Evolutionary conservation across 495 filamentous ascomycete genomes (phyloP), one percentile per base, ranked within the genome.

Genomic region (Cercophora newfieldiana): DNA sequence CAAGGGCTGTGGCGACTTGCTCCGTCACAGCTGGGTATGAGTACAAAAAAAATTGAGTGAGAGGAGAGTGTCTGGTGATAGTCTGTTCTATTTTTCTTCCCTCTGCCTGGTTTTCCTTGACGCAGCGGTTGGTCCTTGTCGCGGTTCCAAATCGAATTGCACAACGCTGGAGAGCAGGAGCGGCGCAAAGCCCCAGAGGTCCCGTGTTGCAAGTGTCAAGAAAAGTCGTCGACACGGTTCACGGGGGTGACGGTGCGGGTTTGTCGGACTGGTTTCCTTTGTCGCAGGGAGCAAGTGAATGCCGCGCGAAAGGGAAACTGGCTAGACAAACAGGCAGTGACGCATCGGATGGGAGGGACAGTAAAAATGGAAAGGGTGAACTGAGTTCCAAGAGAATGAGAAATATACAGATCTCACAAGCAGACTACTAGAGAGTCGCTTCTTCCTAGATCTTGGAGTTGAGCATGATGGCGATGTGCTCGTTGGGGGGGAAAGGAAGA

Each of bases 201-300:
- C 18, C 61, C 61, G 61, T 28, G 29, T 56, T 54, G 26, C 55
- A 50, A 54, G 21, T n/a, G n/a, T n/a, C n/a, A 24, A 19, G 19
- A 30, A 31, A 1, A 50, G n/a, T 12, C 26, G 48, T 49, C 16
- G 44, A 44, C 37, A 44, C 25, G 50, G 24, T 19, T 33, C 29
- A 51, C 49, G 60, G 60, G 28, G 53, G 37, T 64, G 58, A 25
- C 22, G 47, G 18, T 21, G 5, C 33, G 22, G 5, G 61, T 63
- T 68, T 68, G 71, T 66, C 67, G 68, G 69, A 64, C 59, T 31
- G 65, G 71, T 74, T 68, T 73, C 73, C 69, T 74, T 72, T 73
- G 73, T 78, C 78, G 74, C 73, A 73, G 69, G 72, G 75, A 69
- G 75, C 80, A 81, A 81, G 75, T 80, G 72, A 82, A 81, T 82